Evolutionary conservation across 129 eudicot species (phyloP).

Genomic region (Flaveria brownii): DNA sequence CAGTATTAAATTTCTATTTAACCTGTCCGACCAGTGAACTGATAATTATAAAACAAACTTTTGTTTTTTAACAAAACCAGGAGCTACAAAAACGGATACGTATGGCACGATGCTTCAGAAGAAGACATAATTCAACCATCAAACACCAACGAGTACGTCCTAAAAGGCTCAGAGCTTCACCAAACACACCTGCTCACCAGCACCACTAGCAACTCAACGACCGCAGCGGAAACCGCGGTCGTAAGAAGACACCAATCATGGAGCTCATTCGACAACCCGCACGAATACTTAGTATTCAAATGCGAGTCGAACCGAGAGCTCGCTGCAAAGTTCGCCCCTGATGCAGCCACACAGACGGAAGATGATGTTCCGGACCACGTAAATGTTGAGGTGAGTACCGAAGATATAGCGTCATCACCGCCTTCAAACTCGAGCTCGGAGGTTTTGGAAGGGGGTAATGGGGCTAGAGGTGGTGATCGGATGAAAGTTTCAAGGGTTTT

Average conservation of each 20-base stretch:
- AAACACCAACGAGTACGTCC: constrained; percentile 44
- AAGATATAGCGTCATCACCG: constrained; percentile 36
- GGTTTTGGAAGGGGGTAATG: constrained; percentile 22
- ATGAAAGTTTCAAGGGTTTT: constrained; percentile 41
- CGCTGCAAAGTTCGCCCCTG: constrained; percentile 30
- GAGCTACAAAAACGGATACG: constrained; percentile 61
- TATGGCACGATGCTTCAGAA: constrained; percentile 55
- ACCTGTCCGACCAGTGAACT: too few species aligned
- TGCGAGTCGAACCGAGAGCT: constrained; percentile 51
- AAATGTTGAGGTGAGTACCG: constrained; percentile 26
- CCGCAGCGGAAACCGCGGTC: background rate
- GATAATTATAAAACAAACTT: too few species aligned
- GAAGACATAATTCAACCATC: constrained; percentile 49
- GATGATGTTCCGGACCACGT: constrained; percentile 20
- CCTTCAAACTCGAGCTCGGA: constrained; percentile 49
- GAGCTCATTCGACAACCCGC: constrained; percentile 51
- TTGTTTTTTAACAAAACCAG: constrained; percentile 20
- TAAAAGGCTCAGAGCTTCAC: constrained; percentile 57
- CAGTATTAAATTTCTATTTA: too few species aligned
- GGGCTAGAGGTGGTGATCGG: constrained; percentile 27
- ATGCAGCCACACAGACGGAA: constrained; percentile 32
- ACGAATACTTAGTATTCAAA: constrained; percentile 33
- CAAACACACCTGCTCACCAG: constrained; percentile 7
- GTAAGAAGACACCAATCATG: constrained; percentile 43
- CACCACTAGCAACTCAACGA: constrained; percentile 11